Conservation (phyloP, 345 rosid species). For the Angophora floribunda region DNA sequence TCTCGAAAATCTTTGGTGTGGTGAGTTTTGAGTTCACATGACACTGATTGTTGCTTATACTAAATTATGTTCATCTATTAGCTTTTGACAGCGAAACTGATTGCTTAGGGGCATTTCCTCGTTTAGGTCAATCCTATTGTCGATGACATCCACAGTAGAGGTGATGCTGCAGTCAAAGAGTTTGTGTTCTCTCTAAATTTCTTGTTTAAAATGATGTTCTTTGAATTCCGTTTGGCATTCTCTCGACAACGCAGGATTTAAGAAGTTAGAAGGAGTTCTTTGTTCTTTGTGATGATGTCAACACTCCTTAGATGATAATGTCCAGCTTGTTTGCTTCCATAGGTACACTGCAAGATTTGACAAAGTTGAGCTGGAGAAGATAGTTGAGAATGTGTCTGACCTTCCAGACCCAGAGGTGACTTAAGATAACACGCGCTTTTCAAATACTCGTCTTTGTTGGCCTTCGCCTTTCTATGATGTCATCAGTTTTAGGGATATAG, state of each 20-base stretch:
- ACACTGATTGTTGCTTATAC: accelerated
- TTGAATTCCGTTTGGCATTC: neutral
- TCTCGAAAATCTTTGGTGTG: constrained; percentile 57
- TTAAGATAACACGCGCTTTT: neutral
- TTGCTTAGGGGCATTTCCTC: neutral
- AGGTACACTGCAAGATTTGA: constrained; percentile 81
- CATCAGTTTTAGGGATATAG: neutral
- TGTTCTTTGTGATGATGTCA: neutral
- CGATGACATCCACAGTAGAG: constrained; percentile 61
- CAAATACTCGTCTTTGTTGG: neutral
- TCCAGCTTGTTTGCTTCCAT: neutral
- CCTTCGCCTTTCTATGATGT: neutral
- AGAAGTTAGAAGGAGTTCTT: neutral
- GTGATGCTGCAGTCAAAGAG: constrained; percentile 87
- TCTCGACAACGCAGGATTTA: neutral
- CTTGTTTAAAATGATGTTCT: neutral
- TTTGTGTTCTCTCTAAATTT: constrained; percentile 13
- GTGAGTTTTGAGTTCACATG: constrained; percentile 2
- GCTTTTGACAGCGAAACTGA: neutral
- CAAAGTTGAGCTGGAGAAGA: constrained; percentile 48
- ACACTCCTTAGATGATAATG: neutral
- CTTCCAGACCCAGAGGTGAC: constrained; percentile 66
- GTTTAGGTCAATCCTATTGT: constrained; percentile 67
- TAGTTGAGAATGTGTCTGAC: constrained; percentile 54
- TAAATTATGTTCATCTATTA: neutral